Evolutionary conservation across 1,139 yeast species (phyloP), one percentile per base, ranked within the genome.

Genomic region (Geotrichum macrosporum): DNA sequence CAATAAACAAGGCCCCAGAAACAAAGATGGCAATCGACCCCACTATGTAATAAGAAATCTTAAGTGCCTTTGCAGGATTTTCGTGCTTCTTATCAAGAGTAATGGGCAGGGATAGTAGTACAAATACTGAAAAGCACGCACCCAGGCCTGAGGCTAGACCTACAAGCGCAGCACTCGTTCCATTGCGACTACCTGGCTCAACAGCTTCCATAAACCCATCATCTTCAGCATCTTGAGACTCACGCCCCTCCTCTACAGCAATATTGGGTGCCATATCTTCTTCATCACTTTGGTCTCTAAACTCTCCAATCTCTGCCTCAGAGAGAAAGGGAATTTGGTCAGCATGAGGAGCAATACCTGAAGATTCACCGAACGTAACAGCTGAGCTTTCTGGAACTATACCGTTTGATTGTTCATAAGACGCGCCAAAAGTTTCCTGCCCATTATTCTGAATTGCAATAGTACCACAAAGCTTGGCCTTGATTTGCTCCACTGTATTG

Each of bases 71-170:
- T 4, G 74, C 68, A 5, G 73, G 67, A 33, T 60, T 59, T 15
- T 66, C 66, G 46, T 73, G 63, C 36, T 62, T 65, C 1, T 72
- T 72, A 1, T 80, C 81, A 9, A 66, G 50, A 31, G 73, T 61
- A 47, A 87, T 78, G 32, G 86, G 72, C 79, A 85, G 80, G 59
- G 89, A 84, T 64, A 64, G 87, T 82, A 66, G 78, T 75, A 64
- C 75, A 71, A 60, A 86, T 81, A 61, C 89, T 78, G 63, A 78
- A 51, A 61, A 48, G 48, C 51, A 73, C 1, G 89, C 92, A 33
- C 92, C 92, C 10, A 79, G 57, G 0, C 89, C 89, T 10, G 84
- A 71, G 41, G 75, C 67, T 3, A 80, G 61, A 0, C 89, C 89
- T 41, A 82, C 73, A 35, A 79, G 57, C 0, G 86, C 83, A 0